phyloP scores from a whole-genome alignment of 352 stramenopile genomes.

The Phytophthora palmivora region DNA sequence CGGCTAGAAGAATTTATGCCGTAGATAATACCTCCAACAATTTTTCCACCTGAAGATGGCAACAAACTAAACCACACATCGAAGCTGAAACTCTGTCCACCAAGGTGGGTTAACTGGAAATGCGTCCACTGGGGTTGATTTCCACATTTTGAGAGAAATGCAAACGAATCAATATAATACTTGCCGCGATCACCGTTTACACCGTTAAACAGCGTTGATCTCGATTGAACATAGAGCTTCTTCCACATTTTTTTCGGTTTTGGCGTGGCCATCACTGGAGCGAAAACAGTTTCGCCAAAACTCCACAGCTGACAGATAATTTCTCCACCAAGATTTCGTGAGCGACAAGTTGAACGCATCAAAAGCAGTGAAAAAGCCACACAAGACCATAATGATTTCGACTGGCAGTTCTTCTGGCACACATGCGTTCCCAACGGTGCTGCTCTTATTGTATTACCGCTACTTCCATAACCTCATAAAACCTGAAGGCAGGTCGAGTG shows the following conservation, averaged over 20 bases:
- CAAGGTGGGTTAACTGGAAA: conserved; percentile 12
- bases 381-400: conserved; percentile 28
- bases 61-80: conserved; percentile 23
- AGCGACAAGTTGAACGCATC: conserved; percentile 33
- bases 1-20: conserved; percentile 20
- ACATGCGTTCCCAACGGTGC: too few relatives aligned
- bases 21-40: conserved; percentile 19
- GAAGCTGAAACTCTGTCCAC: conserved; percentile 24
- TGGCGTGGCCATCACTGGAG: neutral
- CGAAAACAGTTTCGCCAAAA: conserved; percentile 11
- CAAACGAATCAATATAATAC: neutral
- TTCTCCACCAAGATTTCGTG: conserved; percentile 12
- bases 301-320: conserved; percentile 6
- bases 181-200: neutral
- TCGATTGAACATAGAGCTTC: conserved; percentile 13
- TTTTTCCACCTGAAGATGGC: neutral
- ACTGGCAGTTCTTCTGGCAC: neutral
- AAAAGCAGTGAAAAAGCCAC: conserved; percentile 33
- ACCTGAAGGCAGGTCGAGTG: too few relatives aligned
- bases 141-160: conserved; percentile 4
- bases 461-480: too few relatives aligned
- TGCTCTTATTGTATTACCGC: too few relatives aligned
- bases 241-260: neutral
- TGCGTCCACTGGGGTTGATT: neutral
- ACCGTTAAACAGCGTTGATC: conserved; percentile 10